phyloP scores from a whole-genome alignment of 139 green algal species.

The Chlamydomonas sphaeroides region DNA sequence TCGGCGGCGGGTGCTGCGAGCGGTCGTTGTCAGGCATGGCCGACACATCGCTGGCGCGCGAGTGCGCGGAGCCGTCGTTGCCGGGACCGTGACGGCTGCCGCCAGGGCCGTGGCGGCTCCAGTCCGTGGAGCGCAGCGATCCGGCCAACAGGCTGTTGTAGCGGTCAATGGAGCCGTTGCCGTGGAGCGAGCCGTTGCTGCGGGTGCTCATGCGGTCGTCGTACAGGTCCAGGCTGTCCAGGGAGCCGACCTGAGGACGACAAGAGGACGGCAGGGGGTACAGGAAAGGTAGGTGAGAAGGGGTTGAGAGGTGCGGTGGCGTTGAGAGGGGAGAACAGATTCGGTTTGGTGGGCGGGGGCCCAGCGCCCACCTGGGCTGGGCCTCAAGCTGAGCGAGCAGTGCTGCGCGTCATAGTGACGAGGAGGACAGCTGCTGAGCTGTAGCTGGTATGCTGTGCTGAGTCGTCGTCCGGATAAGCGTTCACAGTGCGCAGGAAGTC shows the following conservation, averaged over 20 bases:
- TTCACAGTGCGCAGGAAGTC: no score
- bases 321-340: no score
- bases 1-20: background rate
- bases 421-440: no score
- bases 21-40: background rate
- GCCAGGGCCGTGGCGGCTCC: constrained; percentile 29
- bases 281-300: background rate
- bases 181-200: background rate
- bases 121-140: background rate
- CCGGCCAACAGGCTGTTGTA: constrained; percentile 26
- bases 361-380: no score
- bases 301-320: no score
- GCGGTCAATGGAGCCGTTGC: constrained; percentile 46
- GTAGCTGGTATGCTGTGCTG: no score
- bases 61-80: background rate
- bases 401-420: no score
- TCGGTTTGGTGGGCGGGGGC: no score
- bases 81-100: background rate
- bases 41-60: background rate
- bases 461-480: no score
- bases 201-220: constrained; percentile 54
- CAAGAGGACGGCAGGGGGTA: background rate
- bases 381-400: no score
- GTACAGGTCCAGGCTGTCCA: constrained; percentile 62
- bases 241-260: constrained; percentile 29